phyloP scores from a whole-genome alignment of 1,139 yeast genomes.

The Pichia sp. region DNA sequence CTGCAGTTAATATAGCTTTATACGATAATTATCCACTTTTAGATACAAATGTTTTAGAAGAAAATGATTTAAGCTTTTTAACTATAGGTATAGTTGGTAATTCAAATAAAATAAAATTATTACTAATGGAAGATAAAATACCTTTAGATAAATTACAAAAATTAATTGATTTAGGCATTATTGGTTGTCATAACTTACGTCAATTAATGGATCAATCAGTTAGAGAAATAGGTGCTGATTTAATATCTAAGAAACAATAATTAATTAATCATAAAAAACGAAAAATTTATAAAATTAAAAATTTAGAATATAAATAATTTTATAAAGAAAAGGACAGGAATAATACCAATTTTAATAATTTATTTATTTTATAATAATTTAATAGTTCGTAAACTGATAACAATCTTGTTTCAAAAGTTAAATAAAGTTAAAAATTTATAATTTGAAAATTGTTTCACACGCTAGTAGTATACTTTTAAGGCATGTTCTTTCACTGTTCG shows the following conservation, averaged over 20 bases:
- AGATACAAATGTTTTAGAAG: conserved; percentile 81
- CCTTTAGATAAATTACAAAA: conserved; percentile 77
- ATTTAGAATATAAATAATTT: too few relatives aligned
- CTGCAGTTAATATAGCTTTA: conserved; percentile 75
- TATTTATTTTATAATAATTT: too few relatives aligned
- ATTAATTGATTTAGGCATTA: conserved; percentile 76
- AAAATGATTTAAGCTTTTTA: conserved; percentile 69
- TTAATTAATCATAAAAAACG: too few relatives aligned
- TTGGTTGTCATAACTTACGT: conserved; percentile 81
- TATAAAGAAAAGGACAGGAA: too few relatives aligned
- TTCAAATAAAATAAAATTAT: conserved; percentile 67
- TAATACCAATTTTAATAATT: too few relatives aligned
- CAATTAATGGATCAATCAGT: conserved; percentile 84
- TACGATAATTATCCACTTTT: conserved; percentile 63
- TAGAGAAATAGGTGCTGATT: conserved; percentile 38
- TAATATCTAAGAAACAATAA: conserved; percentile 20
- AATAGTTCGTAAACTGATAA: too few relatives aligned
- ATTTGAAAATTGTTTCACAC: too few relatives aligned
- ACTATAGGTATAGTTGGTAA: conserved; percentile 73
- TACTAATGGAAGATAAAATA: conserved; percentile 75
- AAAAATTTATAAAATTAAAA: too few relatives aligned
- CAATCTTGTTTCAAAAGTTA: too few relatives aligned
- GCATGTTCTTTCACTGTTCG: too few relatives aligned
- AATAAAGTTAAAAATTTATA: too few relatives aligned
- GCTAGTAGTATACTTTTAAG: too few relatives aligned